A percentile compares a stretch with the other conserved stretches of the same genome.
phyloP scores from a whole-genome alignment of 306 rosid species.

The Lathyrus tuberosus region DNA sequence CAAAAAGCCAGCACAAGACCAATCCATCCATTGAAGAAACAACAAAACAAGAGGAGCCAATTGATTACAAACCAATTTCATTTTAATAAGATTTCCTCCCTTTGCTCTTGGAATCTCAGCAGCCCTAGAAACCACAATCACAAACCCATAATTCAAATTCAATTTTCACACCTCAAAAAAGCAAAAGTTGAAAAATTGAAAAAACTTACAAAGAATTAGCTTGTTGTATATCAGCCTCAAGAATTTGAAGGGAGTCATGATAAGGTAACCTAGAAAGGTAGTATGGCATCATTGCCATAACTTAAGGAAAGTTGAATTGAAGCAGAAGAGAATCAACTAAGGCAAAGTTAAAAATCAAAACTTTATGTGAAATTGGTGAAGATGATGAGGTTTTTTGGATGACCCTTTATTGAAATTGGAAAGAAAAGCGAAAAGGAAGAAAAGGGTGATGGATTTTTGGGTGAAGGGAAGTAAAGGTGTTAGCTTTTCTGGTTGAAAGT shows the following conservation, averaged over 20 bases:
- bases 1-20: constrained; percentile 77
- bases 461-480: constrained; percentile 19
- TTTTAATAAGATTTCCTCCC: constrained; percentile 80
- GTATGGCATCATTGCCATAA: constrained; percentile 69
- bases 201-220: constrained; percentile 88
- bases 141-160: constrained; percentile 42
- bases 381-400: not conserved
- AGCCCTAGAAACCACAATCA: constrained; percentile 56
- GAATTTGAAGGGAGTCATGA: constrained; percentile 70
- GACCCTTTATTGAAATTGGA: not conserved
- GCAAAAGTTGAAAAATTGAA: not conserved
- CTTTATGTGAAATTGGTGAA: not conserved
- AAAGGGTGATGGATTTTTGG: not conserved
- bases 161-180: not conserved
- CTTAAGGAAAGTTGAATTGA: constrained; percentile 28
- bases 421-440: constrained; percentile 18
- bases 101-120: constrained; percentile 86
- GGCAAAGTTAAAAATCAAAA: not conserved
- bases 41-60: constrained; percentile 79
- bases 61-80: constrained; percentile 90
- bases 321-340: constrained; percentile 14
- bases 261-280: constrained; percentile 71
- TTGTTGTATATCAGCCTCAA: constrained; percentile 91
- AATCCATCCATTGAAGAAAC: constrained; percentile 91
- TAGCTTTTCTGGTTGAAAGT: no score